A percentile compares a stretch with the other conserved stretches of the same genome.
These are phyloP conservation scores for Leishmania guyanensis DNA, from an alignment of 208 protist species.

Conservation along the genomic window DNA sequence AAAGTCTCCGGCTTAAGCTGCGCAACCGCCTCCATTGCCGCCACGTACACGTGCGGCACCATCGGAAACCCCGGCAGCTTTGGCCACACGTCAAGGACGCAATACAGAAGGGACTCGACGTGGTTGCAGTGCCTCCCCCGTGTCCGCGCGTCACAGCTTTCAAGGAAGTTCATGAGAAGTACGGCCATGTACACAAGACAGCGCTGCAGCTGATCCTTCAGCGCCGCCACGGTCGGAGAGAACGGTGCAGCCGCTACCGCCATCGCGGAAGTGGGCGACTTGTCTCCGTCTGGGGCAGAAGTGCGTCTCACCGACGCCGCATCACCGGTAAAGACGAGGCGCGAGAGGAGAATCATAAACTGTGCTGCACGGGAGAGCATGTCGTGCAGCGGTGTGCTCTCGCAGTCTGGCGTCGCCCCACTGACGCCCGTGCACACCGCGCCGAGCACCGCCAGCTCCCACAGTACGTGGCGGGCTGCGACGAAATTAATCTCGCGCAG, in stretches of 20 bases:
- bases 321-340: conserved; percentile 17
- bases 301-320: neutral
- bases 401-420: conserved; percentile 3
- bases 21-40: conserved; percentile 37
- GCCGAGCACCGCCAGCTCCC: conserved; percentile 33
- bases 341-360: conserved; percentile 32
- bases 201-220: conserved; percentile 29
- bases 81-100: conserved; percentile 47
- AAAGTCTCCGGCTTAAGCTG: conserved; percentile 32
- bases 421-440: conserved; percentile 16
- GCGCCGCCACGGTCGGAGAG: conserved; percentile 13
- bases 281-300: neutral
- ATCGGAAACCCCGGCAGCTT: conserved; percentile 34
- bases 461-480: conserved; percentile 24
- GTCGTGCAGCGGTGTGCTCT: conserved; percentile 8
- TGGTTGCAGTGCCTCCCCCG: conserved; percentile 20
- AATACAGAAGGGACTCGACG: conserved; percentile 39
- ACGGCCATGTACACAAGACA: conserved; percentile 37
- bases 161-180: conserved; percentile 39
- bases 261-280: conserved; percentile 1
- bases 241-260: neutral
- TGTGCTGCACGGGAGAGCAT: conserved; percentile 29
- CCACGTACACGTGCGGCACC: conserved; percentile 35
- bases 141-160: conserved; percentile 27
- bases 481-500: conserved; percentile 17